Conservation (phyloP, 371 early-diverging fungal species). For the Mortierella sp. region DNA sequence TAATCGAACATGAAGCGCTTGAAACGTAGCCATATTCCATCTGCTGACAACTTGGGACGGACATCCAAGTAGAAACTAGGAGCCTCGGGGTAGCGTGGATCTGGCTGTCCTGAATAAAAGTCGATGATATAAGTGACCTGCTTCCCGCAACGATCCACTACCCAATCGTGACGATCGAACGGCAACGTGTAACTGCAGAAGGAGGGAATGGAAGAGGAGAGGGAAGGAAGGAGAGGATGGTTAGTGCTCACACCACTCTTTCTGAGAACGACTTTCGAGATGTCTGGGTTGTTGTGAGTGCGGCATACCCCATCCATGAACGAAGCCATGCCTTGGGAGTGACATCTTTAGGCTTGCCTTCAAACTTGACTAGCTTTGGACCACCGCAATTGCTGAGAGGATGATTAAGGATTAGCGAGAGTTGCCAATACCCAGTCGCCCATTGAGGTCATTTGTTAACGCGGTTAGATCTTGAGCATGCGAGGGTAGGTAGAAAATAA, state of each 20-base stretch:
- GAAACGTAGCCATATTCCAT: conserved; percentile 46
- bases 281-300: too few species aligned
- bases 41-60: conserved; percentile 66
- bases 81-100: conserved; percentile 64
- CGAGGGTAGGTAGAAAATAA: background rate
- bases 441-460: background rate
- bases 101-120: conserved; percentile 84
- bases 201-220: too few species aligned
- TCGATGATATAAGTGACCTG: conserved; percentile 94
- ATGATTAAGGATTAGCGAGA: background rate
- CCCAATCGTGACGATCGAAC: conserved; percentile 98
- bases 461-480: background rate
- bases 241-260: too few species aligned
- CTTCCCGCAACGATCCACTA: conserved; percentile 93
- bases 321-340: conserved; percentile 86
- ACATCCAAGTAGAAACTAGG: conserved; percentile 90
- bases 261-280: too few species aligned
- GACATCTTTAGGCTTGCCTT: conserved; percentile 86
- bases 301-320: conserved; percentile 74
- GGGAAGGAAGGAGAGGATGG: too few species aligned
- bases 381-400: conserved; percentile 64
- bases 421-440: background rate
- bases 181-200: conserved; percentile 79
- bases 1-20: conserved; percentile 49
- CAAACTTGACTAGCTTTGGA: conserved; percentile 84